Evolutionary conservation across 768 basidiomycete species (phyloP), one percentile per base, ranked within the genome.

Genomic region (Termitomyces sp.): DNA sequence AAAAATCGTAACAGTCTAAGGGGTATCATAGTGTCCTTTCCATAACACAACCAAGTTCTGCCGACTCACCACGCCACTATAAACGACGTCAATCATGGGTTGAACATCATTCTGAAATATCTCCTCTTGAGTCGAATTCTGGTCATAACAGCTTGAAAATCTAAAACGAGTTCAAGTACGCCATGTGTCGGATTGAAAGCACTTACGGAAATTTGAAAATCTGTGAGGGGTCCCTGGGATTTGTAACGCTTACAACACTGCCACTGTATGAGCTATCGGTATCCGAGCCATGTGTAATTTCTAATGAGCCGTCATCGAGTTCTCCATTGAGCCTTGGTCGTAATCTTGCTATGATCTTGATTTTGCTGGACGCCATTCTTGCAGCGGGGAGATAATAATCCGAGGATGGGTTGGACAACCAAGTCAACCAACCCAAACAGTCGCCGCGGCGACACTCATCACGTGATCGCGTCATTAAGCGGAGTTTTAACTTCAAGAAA

Each of bases 1-100:
- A 62, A 94, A 94, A 16, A 94, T 85, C 10, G 92, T 94, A 4
- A 92, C 85, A 0, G 88, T 92, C 89, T 92, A 55, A 20, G 18
- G 20, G 13, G 5, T n/a, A 29, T 24, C 28, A 22, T 24, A 49
- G 9, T 31, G 20, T 44, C 2, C 5, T 36, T 18, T 22, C 22
- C 20, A 18, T 31, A 7, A 29, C 15, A 45, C 9, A 15, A 1
- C 10, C 10, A 18, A 60, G 20, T 4, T 22, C 12, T 33, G 24
- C 36, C 18, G 31, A 73, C 88, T 62, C 64, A 92, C 90, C 37
- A 91, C 78, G 20, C 92, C 92, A 49, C 77, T 79, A 64, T 84
- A 90, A 3, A 90, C 88, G 20, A 90, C 78, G 57, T 93, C 89
- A 34, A 94, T 77, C 62, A 94, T 73, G 4, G 92, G 91, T 57